These are phyloP conservation scores for Meyerozyma carpophila DNA, from an alignment of 1,139 yeast genomes.

Conservation along the genomic window DNA sequence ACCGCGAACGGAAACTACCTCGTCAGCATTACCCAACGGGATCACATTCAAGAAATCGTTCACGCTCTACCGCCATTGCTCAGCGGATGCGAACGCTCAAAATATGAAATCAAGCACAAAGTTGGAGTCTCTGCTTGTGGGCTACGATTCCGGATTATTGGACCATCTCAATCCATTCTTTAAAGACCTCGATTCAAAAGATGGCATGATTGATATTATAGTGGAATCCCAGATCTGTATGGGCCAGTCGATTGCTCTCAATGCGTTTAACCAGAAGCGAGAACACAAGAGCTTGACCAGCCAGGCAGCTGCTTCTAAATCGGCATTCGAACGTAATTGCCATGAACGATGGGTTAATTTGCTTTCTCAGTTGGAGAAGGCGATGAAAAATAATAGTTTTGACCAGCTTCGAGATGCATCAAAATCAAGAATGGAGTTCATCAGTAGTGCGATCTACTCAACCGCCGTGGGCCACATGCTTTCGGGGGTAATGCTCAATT, in stretches of 20 bases:
- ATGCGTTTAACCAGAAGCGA: slow-evolving; percentile 8
- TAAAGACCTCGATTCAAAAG: neutral
- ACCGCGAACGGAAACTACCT: slow-evolving; percentile 1
- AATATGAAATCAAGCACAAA: neutral
- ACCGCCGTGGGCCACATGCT: slow-evolving; percentile 5
- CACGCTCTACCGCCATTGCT: too few relatives aligned
- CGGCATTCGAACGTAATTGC: slow-evolving; percentile 1
- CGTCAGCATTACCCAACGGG: neutral
- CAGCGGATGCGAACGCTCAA: neutral
- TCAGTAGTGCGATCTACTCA: neutral
- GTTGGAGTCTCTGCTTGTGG: neutral
- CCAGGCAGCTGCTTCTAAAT: neutral
- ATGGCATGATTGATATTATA: neutral
- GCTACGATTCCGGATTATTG: neutral
- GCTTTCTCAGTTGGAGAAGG: neutral
- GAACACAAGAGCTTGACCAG: neutral
- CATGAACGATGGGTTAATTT: neutral
- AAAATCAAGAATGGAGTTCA: neutral
- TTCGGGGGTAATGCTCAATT: slow-evolving; percentile 17
- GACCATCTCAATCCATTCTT: neutral
- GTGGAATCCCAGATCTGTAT: slow-evolving; percentile 9
- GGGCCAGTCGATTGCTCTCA: slow-evolving; percentile 15
- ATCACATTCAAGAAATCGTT: neutral
- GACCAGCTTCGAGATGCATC: neutral
- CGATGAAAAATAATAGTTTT: neutral